These are phyloP conservation scores for Syncephalastrum monosporum DNA, from an alignment of 371 early-diverging fungal species.

Conservation along the genomic window DNA sequence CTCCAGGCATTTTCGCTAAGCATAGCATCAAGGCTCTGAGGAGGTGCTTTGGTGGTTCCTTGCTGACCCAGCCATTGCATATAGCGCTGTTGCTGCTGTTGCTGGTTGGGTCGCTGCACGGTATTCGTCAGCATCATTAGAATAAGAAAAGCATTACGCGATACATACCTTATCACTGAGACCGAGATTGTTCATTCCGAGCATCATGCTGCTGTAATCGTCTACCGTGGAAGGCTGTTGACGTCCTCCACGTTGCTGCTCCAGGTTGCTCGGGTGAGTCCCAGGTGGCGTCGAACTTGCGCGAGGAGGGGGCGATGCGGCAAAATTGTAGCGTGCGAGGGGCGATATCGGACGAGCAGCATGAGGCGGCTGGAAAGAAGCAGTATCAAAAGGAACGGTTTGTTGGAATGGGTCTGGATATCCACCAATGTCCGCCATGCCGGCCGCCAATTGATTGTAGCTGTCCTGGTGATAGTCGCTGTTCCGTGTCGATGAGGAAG, in stretches of 20 bases:
- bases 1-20: conserved; percentile 28
- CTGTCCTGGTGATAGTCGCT: no score
- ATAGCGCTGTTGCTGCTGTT: conserved; percentile 27
- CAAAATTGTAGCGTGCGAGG: conserved; percentile 28
- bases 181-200: conserved; percentile 15
- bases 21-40: conserved; percentile 32
- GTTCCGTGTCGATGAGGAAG: no score
- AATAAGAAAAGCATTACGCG: no score
- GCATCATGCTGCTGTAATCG: conserved; percentile 23
- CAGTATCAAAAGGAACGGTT: no score
- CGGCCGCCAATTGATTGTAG: no score
- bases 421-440: no score
- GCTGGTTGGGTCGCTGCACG: conserved; percentile 9
- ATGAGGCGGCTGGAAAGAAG: not conserved
- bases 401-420: no score
- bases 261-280: conserved; percentile 21
- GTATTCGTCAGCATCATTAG: no score
- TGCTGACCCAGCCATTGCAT: conserved; percentile 29
- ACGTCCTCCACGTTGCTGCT: conserved; percentile 6
- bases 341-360: conserved; percentile 24
- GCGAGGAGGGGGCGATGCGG: conserved; percentile 37
- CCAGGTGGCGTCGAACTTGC: conserved; percentile 46
- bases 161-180: conserved; percentile 18
- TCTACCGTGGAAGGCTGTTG: not conserved
- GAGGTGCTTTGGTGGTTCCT: conserved; percentile 17